Percentiles rank a stretch among this genome's conserved stretches.
Conservation (phyloP, 345 rosid species). For the Eucalyptus cladocalyx region DNA sequence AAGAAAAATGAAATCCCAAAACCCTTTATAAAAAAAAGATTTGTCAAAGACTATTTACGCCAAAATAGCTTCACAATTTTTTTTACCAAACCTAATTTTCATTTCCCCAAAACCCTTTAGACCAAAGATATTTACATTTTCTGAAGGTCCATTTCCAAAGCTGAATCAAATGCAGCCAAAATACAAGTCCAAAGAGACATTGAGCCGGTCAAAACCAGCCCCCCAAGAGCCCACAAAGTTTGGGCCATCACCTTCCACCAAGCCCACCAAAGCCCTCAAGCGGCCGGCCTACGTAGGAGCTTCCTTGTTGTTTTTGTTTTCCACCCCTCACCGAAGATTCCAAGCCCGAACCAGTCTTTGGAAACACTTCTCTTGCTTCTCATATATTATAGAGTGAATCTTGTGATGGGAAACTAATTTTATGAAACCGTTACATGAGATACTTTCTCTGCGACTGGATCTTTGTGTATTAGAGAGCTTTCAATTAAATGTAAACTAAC, state of each 20-base stretch:
- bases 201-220: too few species aligned
- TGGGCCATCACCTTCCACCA: background rate
- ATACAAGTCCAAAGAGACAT: too few species aligned
- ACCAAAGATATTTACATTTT: too few species aligned
- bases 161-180: too few species aligned
- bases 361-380: too few species aligned
- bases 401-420: background rate
- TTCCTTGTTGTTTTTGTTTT: background rate
- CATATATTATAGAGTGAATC: background rate
- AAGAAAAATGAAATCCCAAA: too few species aligned
- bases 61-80: too few species aligned
- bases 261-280: background rate
- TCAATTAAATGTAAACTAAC: background rate
- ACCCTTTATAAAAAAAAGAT: too few species aligned
- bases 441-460: background rate
- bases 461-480: background rate
- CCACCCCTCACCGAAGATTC: background rate
- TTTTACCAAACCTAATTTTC: too few species aligned
- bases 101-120: too few species aligned
- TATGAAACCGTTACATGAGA: background rate
- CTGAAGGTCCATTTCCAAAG: fast-evolving
- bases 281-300: background rate
- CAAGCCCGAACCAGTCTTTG: background rate
- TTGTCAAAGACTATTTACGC: too few species aligned
- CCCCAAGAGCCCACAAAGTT: background rate